Base-by-base conservation (phyloP, 2,329 filamentous ascomycete species). In the Trematosphaeria pertusa region DNA sequence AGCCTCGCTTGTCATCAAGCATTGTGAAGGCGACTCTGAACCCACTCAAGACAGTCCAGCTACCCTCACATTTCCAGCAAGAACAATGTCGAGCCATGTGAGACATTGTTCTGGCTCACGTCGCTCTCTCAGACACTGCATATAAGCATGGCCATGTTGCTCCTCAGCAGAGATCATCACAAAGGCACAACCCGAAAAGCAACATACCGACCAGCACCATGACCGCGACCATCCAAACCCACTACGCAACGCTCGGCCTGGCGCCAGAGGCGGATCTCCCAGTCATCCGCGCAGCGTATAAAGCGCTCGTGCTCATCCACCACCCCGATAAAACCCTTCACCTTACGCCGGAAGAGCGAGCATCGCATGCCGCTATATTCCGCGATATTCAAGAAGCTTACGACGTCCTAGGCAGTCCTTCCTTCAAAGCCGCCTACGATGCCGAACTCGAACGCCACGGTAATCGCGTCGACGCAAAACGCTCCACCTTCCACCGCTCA, bases 241-340 rank as follows among this genome's bases (percentile, higher is more conserved):
- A 61, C 32, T 61, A 57, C 54, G 28, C 36, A 14, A 47, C 45
- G n/a, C 52, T 61, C 12, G 53, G 48, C 20, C 38, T 63, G 19
- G 46, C 43, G n/a, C 47, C 47, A 5, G 34, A 33, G n/a, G 55
- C 57, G 4, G 43, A 52, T 11, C 35, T 38, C 11, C 34, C 50
- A 24, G 50, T 58, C 21, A 56, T 63, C 32, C 40, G 52, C 18
- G 52, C 59, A 17, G 52, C 55, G 3, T 63, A 58, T 46, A 57
- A 61, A 40, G 50, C 54, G 5, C 52, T 60, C 8, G 48, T 28
- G 3, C 45, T 57, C 10, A 39, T 46, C 7, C 39, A 56, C 22
- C 50, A 62, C 39, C 54, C 56, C 3, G 47, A 59, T 17, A 56
- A 59, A 31, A 57, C 37, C 3, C 7, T 49, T 3, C 33, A 55